Evolutionary conservation across 2,329 filamentous ascomycete species (phyloP), one percentile per base, ranked within the genome.

Genomic region (Hirsutella thompsonii): DNA sequence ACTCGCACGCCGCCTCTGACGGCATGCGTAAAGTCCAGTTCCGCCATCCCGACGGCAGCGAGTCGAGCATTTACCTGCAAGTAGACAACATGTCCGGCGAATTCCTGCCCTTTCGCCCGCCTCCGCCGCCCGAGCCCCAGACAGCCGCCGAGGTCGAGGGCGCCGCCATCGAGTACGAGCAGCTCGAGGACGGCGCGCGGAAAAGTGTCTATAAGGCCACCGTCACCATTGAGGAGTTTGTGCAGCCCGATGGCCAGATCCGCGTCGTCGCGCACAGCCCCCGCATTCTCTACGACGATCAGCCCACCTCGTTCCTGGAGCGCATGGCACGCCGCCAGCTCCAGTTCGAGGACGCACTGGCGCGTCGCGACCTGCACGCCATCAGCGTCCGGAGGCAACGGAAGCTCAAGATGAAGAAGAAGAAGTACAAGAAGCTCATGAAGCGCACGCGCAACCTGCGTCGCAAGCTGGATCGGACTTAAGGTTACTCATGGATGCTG

Each of bases 401-500:
- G 58, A 93, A 92, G 69, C 68, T 95, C 57, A 94, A 88, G 78
- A 98, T 98, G 89, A 98, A 98, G 84, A 98, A 96, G 78, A 90
- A 96, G 76, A 98, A 98, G 80, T 94, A 94, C 67, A 96, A 95
- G 88, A 98, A 98, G 78, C 71, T 96, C 52, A 88, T 94, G 84
- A 85, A 83, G 72, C 76, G 79, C 64, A 95, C 90, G 56, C 79
- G 90, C 61, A 90, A 86, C 59, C 63, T 88, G 69, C 81, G 90
- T 59, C 79, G 88, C 59, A 94, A 89, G 69, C 70, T 92, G 55
- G 86, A 83, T 55, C 75, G 79, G 56, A 67, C 74, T 23, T 41
- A 35, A 28, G 5, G 20, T 14, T n/a, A 4, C 20, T 19, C 20
- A 20, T 21, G 14, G 8, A 21, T 11, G 32, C 21, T 47, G 44